Base-by-base conservation (phyloP, 2,329 filamentous ascomycete species). In the Rhinocladiella mackenziei region DNA sequence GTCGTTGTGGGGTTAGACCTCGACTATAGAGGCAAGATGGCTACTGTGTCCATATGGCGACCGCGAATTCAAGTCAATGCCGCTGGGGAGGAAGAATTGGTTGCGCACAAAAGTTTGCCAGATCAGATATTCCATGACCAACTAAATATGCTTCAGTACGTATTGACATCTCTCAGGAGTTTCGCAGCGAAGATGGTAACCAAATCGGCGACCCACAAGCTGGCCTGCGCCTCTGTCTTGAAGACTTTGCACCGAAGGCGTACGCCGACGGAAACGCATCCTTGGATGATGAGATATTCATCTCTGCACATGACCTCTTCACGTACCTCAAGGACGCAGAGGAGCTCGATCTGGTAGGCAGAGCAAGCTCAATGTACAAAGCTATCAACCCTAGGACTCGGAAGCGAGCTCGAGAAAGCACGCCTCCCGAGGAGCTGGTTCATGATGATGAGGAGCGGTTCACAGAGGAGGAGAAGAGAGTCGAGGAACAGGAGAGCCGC, bases 1-100 rank as follows among this genome's bases (percentile, higher is more conserved):
- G 58, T 58, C 18, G 57, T 64, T 17, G 40, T 64, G 4, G 62
- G 62, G 25, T 30, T 65, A 22, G 60, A 64, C 46, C 56, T 64
- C 23, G 58, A 59, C 36, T 64, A 64, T 43, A 54, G 48, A 10
- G 38, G 20, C 22, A 58, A 58, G 47, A 50, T 40, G 53, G 59
- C 61, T n/a, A 58, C 53, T 2, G 47, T 64, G 11, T 60, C 56
- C 17, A 42, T 65, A 23, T 65, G 61, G 62, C 56, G 59, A 35
- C 50, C 61, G 23, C 48, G 41, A 3, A 28, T 41, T 32, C 50
- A 57, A 26, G n/a, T n/a, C n/a, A 35, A 20, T 23, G 42, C 51
- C 37, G 57, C 48, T 5, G 43, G 43, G 33, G 59, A 45, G 11
- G 23, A 43, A 22, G 6, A 53, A 8, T 48, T 56, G 45, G 30